phyloP scores from a whole-genome alignment of 1,139 yeast species.

The Saccharomyces hybrid region DNA sequence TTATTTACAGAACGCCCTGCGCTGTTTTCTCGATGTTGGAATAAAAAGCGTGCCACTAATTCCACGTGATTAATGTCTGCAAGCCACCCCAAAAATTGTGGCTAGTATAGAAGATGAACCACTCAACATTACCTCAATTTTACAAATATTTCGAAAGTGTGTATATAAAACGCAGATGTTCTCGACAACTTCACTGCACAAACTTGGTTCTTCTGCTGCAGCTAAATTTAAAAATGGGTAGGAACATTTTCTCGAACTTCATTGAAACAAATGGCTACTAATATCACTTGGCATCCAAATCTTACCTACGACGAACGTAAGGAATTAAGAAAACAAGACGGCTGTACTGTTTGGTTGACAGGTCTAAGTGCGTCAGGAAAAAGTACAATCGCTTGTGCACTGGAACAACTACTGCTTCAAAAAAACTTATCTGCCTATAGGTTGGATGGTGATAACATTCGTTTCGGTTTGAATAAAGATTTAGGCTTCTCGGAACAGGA shows the following conservation, averaged over 20 bases:
- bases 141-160: neutral
- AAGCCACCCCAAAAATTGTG: neutral
- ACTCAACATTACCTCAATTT: neutral
- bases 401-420: constrained; percentile 72
- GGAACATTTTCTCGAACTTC: neutral
- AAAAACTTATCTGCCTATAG: constrained; percentile 69
- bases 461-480: constrained; percentile 92
- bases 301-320: constrained; percentile 76
- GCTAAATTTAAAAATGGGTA: neutral
- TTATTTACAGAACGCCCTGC: too few relatives aligned
- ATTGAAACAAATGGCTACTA: constrained; percentile 62
- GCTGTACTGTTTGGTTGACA: constrained; percentile 90
- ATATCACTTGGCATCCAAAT: constrained; percentile 93
- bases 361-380: constrained; percentile 95
- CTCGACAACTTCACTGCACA: neutral
- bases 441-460: constrained; percentile 88
- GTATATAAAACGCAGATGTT: neutral
- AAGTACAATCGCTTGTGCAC: constrained; percentile 89
- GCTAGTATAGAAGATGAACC: neutral
- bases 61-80: neutral
- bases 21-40: too few relatives aligned
- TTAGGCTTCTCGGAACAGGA: constrained; percentile 87
- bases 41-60: neutral
- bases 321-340: constrained; percentile 65
- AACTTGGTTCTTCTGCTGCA: neutral